A percentile compares a stretch with the other conserved stretches of the same genome.
These are phyloP conservation scores for Geoglossum cookeanum DNA, from an alignment of 2,329 filamentous ascomycete species.

Conservation along the genomic window DNA sequence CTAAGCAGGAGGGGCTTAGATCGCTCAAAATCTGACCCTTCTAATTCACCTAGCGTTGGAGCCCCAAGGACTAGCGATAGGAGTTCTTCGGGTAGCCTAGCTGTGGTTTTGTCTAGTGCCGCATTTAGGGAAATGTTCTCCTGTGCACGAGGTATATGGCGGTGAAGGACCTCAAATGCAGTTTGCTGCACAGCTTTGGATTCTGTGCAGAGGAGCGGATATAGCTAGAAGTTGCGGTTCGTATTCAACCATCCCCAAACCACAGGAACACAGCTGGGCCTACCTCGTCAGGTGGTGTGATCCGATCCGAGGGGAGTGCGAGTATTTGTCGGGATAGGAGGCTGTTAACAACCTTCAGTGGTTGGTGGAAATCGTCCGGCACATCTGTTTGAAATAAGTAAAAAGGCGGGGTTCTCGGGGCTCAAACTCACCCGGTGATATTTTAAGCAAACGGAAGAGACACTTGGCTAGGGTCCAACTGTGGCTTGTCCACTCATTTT, in stretches of 20 bases:
- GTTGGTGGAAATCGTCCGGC: constrained; percentile 38
- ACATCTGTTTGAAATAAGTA: constrained; percentile 18
- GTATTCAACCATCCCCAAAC: not conserved
- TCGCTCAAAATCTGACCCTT: constrained; percentile 43
- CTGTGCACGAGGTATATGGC: constrained; percentile 57
- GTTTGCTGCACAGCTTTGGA: constrained; percentile 60
- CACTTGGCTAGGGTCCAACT: constrained; percentile 35
- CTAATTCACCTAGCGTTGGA: constrained; percentile 48
- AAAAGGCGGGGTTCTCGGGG: not conserved
- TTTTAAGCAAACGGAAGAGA: constrained; percentile 44
- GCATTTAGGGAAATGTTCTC: constrained; percentile 67
- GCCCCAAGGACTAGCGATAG: constrained; percentile 66
- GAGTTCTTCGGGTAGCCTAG: constrained; percentile 64
- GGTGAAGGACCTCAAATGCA: constrained; percentile 63
- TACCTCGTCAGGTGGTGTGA: not conserved
- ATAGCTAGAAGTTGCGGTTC: constrained; percentile 35
- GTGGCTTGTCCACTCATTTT: constrained; percentile 49
- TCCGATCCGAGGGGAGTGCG: constrained; percentile 30
- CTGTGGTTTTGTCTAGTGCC: constrained; percentile 50
- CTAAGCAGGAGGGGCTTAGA: constrained; percentile 50
- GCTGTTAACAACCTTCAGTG: constrained; percentile 55
- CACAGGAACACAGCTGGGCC: not conserved
- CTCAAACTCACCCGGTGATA: constrained; percentile 19
- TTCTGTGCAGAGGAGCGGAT: constrained; percentile 54
- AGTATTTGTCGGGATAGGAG: constrained; percentile 51